Evolutionary conservation across 2,329 filamentous ascomycete species (phyloP), one percentile per base, ranked within the genome.

Genomic region (Colletotrichum echinochloae): DNA sequence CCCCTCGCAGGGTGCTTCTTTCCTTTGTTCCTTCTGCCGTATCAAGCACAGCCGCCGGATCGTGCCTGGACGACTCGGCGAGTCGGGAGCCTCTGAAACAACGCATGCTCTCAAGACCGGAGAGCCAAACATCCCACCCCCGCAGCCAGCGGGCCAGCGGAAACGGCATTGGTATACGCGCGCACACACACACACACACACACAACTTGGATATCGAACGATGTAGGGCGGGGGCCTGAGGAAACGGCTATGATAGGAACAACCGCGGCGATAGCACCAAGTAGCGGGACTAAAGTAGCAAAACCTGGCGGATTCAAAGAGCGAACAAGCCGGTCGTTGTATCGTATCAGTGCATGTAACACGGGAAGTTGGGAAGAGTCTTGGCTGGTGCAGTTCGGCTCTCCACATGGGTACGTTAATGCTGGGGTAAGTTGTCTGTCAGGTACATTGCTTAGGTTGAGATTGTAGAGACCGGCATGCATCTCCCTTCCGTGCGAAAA

Each of bases 191-290:
- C 18, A 20, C 7, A 8, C 57, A 37, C n/a, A 55, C 11, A 35
- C 49, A 5, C 18, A 20, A 33, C 28, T 52, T 28, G 41, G 23
- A 48, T 11, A 61, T 51, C 46, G 30, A 51, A 51, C 59, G 46
- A 61, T 37, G 33, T 28, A 26, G 18, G 59, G 59, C 44, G 59
- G 59, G 57, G 46, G 9, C 20, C 30, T n/a, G 26, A 59, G 39
- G 35, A 59, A 59, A 46, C 28, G 20, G 11, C 12, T 33, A 18
- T 35, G 59, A 16, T 23, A 61, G 46, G 35, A 30, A 37, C 57
- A 26, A 49, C 41, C 23, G n/a, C 59, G 44, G 44, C 18, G 41
- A 37, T 30, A 49, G 23, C 44, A 41, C 26, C 37, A 44, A 57
- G 28, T 3, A 26, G 26, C n/a, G 20, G 20, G 28, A 60, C 57